These are phyloP conservation scores for Pulveroboletus sp. DNA, from an alignment of 768 basidiomycete genomes.

Conservation along the genomic window DNA sequence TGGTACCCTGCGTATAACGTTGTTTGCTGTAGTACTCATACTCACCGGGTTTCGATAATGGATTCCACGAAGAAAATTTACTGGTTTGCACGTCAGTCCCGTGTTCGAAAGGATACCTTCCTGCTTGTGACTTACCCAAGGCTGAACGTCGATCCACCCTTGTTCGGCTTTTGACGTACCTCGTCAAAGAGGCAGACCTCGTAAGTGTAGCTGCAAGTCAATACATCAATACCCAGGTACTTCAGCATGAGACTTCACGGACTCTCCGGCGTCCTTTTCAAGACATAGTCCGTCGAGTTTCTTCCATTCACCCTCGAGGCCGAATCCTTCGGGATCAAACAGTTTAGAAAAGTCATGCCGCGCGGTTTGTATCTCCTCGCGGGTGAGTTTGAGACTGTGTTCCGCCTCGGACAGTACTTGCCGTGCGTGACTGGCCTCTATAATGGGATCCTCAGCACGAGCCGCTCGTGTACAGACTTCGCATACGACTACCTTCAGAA, in stretches of 20 bases:
- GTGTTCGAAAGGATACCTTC: neutral
- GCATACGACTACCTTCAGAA: conserved; percentile 35
- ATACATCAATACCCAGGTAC: conserved; percentile 5
- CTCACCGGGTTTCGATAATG: conserved; percentile 50
- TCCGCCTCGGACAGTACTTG: conserved; percentile 63
- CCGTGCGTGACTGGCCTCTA: conserved; percentile 59
- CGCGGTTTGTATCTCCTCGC: conserved; percentile 50
- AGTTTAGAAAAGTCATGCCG: conserved; percentile 60
- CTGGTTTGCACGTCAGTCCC: conserved; percentile 34
- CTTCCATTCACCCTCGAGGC: conserved; percentile 89
- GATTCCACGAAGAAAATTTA: conserved; percentile 77
- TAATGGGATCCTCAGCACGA: conserved; percentile 1
- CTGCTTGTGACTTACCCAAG: conserved; percentile 67
- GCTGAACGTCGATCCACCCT: conserved; percentile 67
- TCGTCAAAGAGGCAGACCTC: conserved; percentile 89
- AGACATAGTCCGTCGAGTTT: conserved; percentile 83
- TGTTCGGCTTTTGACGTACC: conserved; percentile 82
- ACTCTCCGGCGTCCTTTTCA: conserved; percentile 86
- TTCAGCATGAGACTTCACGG: conserved; percentile 34
- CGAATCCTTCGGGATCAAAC: conserved; percentile 63
- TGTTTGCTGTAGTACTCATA: conserved; percentile 79
- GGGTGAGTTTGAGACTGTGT: conserved; percentile 46
- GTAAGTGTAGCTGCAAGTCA: conserved; percentile 73
- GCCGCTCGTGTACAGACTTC: neutral
- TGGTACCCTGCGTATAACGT: conserved; percentile 75